Base-by-base conservation (phyloP, 164 flowering plant genomes). In the Magnolia sinica region DNA sequence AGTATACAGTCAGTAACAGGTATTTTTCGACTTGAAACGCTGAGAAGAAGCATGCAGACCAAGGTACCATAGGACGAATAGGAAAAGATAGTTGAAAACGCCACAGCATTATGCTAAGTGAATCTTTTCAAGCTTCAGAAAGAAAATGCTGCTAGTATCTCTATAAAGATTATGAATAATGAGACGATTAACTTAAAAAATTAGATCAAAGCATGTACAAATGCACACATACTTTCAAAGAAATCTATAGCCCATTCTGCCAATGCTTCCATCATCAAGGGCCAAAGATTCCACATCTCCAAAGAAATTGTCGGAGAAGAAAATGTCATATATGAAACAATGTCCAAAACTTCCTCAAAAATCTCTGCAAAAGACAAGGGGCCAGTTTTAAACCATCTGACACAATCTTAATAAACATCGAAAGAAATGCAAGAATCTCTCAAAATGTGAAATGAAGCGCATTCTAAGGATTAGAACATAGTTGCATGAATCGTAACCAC, bases 261-360 rank as follows among this genome's bases (percentile, higher is more conserved):
- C 80, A 96, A 81, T 16, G 98, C 95, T 83, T 94, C 95, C 86
- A 91, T 89, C 99, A 96, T 87, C 87, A 92, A 85, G 55, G 99
- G 99, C 99, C 99, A 96, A 67, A 96, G 93, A 81, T 89, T 91
- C 99, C 99, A 96, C 99, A 96, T 94, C 16, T 92, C 98, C 83
- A 91, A 0, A 31, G 99, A 91, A 74, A 96, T 94, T 65, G 96
- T 87, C 0, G 99, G 98, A 50, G 97, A 89, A 74, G 89, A 96
- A 75, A 94, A 94, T 50, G 99, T 94, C 96, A 94, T 92, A 76
- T 92, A 96, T 45, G 99, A 96, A 1, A 92, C 98, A 76, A 96
- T 92, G 80, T 96, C 99, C 84, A 96, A 76, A 73, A 96, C 95
- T 81, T 96, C 99, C 84, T 96, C 99, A 83, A 91, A 96, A 72